These are phyloP conservation scores for Leccinum aurantiacum DNA, from an alignment of 768 basidiomycete species.

Conservation along the genomic window DNA sequence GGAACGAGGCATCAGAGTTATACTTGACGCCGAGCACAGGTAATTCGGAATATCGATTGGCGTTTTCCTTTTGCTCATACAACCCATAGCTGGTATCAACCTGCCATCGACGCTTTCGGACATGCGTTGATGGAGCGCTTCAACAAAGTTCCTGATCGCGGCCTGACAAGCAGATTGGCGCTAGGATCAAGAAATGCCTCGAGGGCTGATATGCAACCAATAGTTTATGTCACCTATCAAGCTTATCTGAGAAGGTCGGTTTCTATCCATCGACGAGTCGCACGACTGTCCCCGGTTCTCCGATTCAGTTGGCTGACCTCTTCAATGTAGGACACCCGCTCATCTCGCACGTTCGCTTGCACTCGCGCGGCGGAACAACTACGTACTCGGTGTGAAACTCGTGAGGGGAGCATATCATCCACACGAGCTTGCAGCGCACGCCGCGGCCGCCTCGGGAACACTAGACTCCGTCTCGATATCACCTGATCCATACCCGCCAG, in stretches of 20 bases:
- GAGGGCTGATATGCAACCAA: constrained; percentile 51
- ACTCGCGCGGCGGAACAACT: constrained; percentile 64
- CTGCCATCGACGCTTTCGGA: constrained; percentile 81
- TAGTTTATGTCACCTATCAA: constrained; percentile 86
- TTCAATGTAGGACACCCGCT: constrained; percentile 53
- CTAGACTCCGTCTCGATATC: constrained; percentile 47
- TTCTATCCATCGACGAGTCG: background rate
- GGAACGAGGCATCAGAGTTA: constrained; percentile 62
- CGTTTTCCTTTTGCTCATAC: constrained; percentile 6
- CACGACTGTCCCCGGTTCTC: too few relatives aligned
- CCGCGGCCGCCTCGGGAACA: constrained; percentile 21
- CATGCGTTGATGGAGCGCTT: constrained; percentile 74
- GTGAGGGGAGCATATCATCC: constrained; percentile 92
- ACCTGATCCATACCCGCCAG: constrained; percentile 58
- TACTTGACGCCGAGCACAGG: constrained; percentile 87
- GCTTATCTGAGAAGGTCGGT: constrained; percentile 76
- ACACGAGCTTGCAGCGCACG: constrained; percentile 59
- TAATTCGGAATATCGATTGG: constrained; percentile 18
- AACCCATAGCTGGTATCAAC: constrained; percentile 55
- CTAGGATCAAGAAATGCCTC: background rate
- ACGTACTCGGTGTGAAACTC: constrained; percentile 85
- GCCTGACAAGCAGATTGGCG: constrained; percentile 2
- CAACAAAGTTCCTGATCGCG: constrained; percentile 45
- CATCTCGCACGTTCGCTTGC: constrained; percentile 64
- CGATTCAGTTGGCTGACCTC: background rate